These are phyloP conservation scores for Aquilaria agallochum DNA, from an alignment of 441 rosid genomes.

Conservation along the genomic window DNA sequence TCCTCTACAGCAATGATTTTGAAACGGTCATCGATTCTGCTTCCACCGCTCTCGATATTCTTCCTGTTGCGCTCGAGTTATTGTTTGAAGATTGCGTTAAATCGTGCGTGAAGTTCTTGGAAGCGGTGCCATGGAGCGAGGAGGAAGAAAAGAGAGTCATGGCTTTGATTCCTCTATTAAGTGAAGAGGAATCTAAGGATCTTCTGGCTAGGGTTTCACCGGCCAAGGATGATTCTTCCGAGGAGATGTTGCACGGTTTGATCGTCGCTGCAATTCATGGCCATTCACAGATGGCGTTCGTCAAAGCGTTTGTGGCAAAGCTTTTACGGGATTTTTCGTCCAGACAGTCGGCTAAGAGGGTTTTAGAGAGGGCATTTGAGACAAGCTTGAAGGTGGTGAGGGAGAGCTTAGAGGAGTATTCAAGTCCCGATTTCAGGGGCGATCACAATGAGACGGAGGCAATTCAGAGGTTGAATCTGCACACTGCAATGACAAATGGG, in stretches of 20 bases:
- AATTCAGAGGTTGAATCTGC: conserved; percentile 64
- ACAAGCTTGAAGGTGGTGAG: conserved; percentile 54
- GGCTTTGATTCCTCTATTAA: conserved; percentile 34
- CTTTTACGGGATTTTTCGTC: conserved; percentile 53
- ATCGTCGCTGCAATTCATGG: conserved; percentile 44
- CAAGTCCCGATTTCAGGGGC: conserved; percentile 70
- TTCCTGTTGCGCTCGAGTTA: conserved; percentile 53
- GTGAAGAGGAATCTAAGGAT: conserved; percentile 47
- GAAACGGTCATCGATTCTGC: conserved; percentile 27
- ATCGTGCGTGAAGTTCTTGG: conserved; percentile 43
- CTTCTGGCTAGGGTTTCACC: conserved; percentile 39
- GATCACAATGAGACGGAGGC: conserved; percentile 77
- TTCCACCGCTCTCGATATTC: conserved; percentile 46
- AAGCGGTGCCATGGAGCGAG: conserved; percentile 72
- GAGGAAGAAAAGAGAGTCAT: conserved; percentile 58
- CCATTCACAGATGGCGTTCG: conserved; percentile 53
- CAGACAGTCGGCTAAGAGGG: conserved; percentile 47
- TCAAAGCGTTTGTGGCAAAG: conserved; percentile 64
- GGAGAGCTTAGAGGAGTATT: conserved; percentile 63
- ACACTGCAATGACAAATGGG: conserved; percentile 58
- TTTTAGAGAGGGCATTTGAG: conserved; percentile 50
- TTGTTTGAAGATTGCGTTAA: conserved; percentile 57
- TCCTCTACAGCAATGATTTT: conserved; percentile 46
- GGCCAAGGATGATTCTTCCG: conserved; percentile 31
- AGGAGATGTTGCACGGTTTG: conserved; percentile 61